These are phyloP conservation scores for Aspergillus brasiliensis DNA, from an alignment of 2,329 filamentous ascomycete genomes.

Conservation along the genomic window DNA sequence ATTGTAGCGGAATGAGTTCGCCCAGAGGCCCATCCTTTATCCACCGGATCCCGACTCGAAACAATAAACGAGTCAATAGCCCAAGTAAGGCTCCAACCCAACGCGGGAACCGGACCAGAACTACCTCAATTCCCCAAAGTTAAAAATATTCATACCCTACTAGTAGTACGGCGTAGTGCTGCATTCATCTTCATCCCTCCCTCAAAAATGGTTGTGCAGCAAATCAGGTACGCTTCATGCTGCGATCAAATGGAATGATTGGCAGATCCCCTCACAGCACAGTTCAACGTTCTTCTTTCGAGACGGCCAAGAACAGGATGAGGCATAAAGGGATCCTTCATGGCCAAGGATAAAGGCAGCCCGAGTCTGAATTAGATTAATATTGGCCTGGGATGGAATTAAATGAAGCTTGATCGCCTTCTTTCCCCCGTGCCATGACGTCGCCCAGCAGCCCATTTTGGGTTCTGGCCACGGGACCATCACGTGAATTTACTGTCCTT, in stretches of 20 bases:
- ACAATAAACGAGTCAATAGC: constrained; percentile 21
- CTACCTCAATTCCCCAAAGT: not conserved
- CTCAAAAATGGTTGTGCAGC: not conserved
- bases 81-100: constrained; percentile 19
- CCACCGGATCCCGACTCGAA: constrained; percentile 10
- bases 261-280: not conserved
- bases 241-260: not conserved
- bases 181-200: not conserved
- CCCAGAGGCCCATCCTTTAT: constrained; percentile 1
- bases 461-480: not conserved
- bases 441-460: not conserved
- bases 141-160: not conserved
- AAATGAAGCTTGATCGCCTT: not conserved
- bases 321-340: not conserved
- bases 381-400: not conserved
- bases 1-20: not conserved
- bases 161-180: not conserved
- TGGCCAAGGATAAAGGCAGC: not conserved
- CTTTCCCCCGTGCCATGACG: not conserved
- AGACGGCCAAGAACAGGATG: not conserved
- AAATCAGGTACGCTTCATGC: not conserved
- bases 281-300: not conserved
- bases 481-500: not conserved
- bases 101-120: not conserved
- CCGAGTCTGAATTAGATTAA: not conserved